These are phyloP conservation scores for Pseudozyma hubeiensis DNA, from an alignment of 1,284 basidiomycete genomes.

Conservation along the genomic window DNA sequence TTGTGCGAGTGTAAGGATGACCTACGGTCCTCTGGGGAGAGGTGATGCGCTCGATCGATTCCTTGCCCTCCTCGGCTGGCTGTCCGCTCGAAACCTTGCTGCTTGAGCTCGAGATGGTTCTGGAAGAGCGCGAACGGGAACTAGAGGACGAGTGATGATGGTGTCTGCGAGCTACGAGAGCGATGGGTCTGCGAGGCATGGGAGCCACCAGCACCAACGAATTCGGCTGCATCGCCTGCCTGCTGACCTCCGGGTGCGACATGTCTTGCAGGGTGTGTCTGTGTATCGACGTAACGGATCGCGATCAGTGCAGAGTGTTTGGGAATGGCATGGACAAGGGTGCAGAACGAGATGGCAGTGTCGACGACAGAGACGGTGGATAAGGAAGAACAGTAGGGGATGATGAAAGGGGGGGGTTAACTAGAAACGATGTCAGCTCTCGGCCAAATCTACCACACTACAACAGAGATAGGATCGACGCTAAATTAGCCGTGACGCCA, in stretches of 20 bases:
- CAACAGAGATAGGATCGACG: no score
- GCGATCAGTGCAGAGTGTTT: no score
- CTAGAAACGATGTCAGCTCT: no score
- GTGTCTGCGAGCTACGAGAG: constrained; percentile 43
- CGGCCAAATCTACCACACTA: no score
- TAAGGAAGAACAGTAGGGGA: no score
- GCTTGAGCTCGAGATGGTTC: constrained; percentile 11
- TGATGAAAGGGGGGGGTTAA: no score
- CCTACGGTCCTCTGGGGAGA: constrained; percentile 2
- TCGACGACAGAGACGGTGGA: no score
- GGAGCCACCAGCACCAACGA: constrained; percentile 43
- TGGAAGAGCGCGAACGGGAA: constrained; percentile 29
- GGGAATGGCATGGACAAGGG: background rate
- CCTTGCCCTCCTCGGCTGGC: constrained; percentile 9
- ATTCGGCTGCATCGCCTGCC: constrained; percentile 17
- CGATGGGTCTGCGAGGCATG: constrained; percentile 46
- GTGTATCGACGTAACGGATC: background rate
- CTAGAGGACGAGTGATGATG: constrained; percentile 22
- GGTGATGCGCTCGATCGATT: constrained; percentile 1
- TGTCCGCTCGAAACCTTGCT: background rate
- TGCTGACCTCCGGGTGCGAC: constrained; percentile 17
- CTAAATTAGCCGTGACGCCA: no score
- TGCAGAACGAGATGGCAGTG: background rate
- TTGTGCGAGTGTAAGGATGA: constrained; percentile 36
- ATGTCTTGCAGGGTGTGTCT: background rate